These are phyloP conservation scores for Candida railenensis DNA, from an alignment of 805 yeast genomes.

Conservation along the genomic window DNA sequence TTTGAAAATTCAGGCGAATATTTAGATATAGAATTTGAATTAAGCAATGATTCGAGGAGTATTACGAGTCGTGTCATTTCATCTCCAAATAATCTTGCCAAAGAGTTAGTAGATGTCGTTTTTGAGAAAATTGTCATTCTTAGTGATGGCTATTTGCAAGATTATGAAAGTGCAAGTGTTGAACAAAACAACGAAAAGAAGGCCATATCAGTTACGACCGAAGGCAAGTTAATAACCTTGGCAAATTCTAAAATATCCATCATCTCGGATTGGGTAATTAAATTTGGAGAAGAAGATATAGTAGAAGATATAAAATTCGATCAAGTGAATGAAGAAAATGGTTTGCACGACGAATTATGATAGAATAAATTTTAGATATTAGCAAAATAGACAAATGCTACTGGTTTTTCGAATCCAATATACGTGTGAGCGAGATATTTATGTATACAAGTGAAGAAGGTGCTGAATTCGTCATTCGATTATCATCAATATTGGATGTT, in stretches of 20 bases:
- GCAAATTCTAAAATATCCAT: conserved; percentile 52
- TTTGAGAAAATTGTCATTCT: conserved; percentile 59
- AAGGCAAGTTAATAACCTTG: conserved; percentile 25
- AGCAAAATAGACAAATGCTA: no score
- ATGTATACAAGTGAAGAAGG: no score
- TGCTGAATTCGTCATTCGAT: no score
- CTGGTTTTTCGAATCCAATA: no score
- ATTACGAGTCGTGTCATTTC: conserved; percentile 19
- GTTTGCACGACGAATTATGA: conserved; percentile 27
- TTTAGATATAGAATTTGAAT: conserved; percentile 41
- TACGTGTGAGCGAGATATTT: no score
- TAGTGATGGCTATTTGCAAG: conserved; percentile 23
- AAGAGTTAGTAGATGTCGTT: conserved; percentile 28
- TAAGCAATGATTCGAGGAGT: conserved; percentile 12
- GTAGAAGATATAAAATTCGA: not conserved
- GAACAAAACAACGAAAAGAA: conserved; percentile 38
- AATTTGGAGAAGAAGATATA: conserved; percentile 9
- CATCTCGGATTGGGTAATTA: conserved; percentile 48
- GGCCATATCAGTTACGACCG: conserved; percentile 16
- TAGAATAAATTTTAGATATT: not conserved
- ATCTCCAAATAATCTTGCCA: conserved; percentile 7
- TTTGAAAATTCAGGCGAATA: conserved; percentile 49
- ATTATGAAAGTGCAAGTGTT: conserved; percentile 23
- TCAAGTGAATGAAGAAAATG: not conserved
- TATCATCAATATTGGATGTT: no score